These are phyloP conservation scores for Fraxinus floribunda DNA, from an alignment of 305 asterid species.

Conservation along the genomic window DNA sequence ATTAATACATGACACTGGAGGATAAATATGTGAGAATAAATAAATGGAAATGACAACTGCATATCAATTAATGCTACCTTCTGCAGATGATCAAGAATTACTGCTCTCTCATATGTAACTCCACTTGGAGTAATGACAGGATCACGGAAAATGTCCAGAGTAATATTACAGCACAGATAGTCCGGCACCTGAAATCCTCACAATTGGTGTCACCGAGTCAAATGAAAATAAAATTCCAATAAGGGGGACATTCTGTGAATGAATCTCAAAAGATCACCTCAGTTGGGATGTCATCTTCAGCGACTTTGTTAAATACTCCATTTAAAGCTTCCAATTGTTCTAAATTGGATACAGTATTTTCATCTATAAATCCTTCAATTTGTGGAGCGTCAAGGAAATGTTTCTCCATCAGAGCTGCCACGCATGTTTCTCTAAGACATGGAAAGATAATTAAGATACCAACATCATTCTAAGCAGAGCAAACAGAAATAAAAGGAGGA, in stretches of 20 bases:
- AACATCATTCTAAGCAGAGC: not conserved
- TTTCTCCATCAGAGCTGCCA: slow-evolving; percentile 66
- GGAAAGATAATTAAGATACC: slow-evolving; percentile 19
- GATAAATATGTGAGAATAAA: not conserved
- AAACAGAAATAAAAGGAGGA: not conserved
- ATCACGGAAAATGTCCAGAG: slow-evolving; percentile 80
- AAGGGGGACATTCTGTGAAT: slow-evolving; percentile 12
- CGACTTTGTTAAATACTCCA: slow-evolving; percentile 56
- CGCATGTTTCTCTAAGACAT: slow-evolving; percentile 62
- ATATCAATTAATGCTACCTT: slow-evolving; percentile 44
- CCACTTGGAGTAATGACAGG: slow-evolving; percentile 94
- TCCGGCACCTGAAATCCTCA: slow-evolving; percentile 69
- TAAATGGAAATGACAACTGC: not conserved
- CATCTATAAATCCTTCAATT: slow-evolving; percentile 59
- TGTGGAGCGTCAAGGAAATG: slow-evolving; percentile 38
- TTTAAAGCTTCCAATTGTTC: slow-evolving; percentile 55
- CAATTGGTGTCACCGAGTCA: slow-evolving; percentile 20
- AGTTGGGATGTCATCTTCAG: slow-evolving; percentile 63
- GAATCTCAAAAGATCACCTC: slow-evolving; percentile 41
- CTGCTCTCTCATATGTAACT: slow-evolving; percentile 83
- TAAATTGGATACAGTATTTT: slow-evolving; percentile 23
- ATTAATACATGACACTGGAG: slow-evolving; percentile 8
- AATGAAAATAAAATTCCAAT: not conserved
- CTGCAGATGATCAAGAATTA: slow-evolving; percentile 66
- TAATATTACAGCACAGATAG: slow-evolving; percentile 78